Evolutionary conservation across 805 yeast genomes (phyloP).

Genomic region (Lachancea quebecensis): DNA sequence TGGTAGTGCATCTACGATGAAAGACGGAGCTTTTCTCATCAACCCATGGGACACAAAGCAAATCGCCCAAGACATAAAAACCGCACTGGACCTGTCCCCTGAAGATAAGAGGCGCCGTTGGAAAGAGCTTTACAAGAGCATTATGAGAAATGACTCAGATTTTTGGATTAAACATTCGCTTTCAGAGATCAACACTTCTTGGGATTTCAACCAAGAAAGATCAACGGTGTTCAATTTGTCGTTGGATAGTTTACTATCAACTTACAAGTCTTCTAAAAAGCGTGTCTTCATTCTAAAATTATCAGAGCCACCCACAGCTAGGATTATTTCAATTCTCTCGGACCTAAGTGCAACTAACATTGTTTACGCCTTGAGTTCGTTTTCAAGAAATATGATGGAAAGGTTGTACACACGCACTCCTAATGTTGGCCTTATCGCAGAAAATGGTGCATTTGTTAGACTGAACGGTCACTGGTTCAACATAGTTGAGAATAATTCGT

Average conservation of each 20-base stretch:
- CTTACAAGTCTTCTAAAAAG: conserved; percentile 27
- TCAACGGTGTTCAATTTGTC: conserved; percentile 31
- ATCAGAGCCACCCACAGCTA: conserved; percentile 52
- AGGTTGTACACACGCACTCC: conserved; percentile 60
- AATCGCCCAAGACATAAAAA: conserved; percentile 55
- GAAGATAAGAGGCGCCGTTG: conserved; percentile 58
- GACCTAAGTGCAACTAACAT: conserved; percentile 59
- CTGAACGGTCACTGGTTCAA: conserved; percentile 54
- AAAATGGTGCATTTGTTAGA: conserved; percentile 77
- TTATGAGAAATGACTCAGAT: conserved; percentile 60
- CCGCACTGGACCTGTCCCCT: conserved; percentile 56
- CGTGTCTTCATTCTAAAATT: conserved; percentile 44
- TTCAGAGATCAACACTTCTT: conserved; percentile 43
- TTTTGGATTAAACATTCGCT: conserved; percentile 65
- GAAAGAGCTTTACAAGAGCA: conserved; percentile 51
- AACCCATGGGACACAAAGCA: conserved; percentile 86
- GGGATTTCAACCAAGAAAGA: conserved; percentile 43
- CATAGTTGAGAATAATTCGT: conserved; percentile 46
- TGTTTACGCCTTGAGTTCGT: conserved; percentile 66
- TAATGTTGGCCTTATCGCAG: conserved; percentile 78
- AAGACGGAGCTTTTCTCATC: conserved; percentile 62
- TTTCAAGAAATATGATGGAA: conserved; percentile 58
- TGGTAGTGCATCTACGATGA: conserved; percentile 80
- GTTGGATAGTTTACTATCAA: conserved; percentile 21
- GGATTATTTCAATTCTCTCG: conserved; percentile 48